Conservation (phyloP, 768 basidiomycete genomes). For the Gyrodon lividus region DNA sequence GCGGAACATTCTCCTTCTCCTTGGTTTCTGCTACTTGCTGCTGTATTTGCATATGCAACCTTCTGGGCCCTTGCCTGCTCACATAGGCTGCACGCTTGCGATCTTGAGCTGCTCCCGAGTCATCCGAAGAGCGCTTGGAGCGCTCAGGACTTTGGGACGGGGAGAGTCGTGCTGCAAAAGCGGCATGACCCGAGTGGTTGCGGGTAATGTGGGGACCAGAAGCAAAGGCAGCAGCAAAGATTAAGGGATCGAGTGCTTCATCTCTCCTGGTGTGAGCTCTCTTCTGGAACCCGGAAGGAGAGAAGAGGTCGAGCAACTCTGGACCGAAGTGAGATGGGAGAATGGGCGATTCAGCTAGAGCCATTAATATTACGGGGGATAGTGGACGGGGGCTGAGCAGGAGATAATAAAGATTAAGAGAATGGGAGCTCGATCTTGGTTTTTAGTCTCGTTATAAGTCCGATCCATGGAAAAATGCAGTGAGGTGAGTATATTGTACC, state of each 20-base stretch:
- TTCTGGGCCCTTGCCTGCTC: constrained; percentile 75
- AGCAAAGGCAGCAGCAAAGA: constrained; percentile 74
- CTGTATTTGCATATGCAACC: constrained; percentile 46
- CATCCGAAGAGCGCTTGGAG: constrained; percentile 49
- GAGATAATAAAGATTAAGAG: not conserved
- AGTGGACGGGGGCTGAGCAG: not conserved
- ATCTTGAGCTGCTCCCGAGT: constrained; percentile 34
- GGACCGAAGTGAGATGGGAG: constrained; percentile 26
- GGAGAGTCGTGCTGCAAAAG: constrained; percentile 55
- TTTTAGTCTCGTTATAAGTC: not conserved
- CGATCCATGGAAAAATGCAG: not conserved
- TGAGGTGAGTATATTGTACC: too few species aligned
- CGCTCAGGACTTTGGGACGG: constrained; percentile 43
- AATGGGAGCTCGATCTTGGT: not conserved
- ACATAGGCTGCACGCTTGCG: constrained; percentile 58
- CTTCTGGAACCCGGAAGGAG: constrained; percentile 44
- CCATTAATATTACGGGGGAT: constrained; percentile 18
- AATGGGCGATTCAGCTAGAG: constrained; percentile 30
- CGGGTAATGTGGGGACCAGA: constrained; percentile 79
- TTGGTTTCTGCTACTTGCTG: constrained; percentile 27
- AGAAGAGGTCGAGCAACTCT: constrained; percentile 61
- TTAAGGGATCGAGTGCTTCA: constrained; percentile 72
- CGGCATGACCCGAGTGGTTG: constrained; percentile 84
- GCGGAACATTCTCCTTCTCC: constrained; percentile 53
- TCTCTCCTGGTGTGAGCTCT: constrained; percentile 56